These are phyloP conservation scores for Hymenoscyphus repandus DNA, from an alignment of 2,329 filamentous ascomycete genomes.

Conservation along the genomic window DNA sequence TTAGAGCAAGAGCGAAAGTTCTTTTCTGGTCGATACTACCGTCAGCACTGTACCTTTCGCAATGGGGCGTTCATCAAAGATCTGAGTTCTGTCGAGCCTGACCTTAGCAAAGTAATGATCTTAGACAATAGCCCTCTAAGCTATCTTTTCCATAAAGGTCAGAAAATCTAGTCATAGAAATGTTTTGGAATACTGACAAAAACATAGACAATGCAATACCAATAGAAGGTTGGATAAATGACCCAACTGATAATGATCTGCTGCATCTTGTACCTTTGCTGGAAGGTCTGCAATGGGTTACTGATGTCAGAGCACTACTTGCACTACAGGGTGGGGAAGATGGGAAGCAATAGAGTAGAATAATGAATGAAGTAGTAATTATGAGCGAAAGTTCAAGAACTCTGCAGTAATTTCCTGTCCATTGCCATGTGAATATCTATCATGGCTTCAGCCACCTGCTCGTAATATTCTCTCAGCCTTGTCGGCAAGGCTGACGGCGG, in stretches of 20 bases:
- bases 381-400: no score
- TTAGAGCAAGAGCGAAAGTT: constrained; percentile 94
- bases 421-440: neutral
- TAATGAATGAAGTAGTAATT: constrained; percentile 6
- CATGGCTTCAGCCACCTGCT: neutral
- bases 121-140: constrained; percentile 97
- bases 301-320: constrained; percentile 86
- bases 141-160: constrained; percentile 98
- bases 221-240: constrained; percentile 98
- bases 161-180: constrained; percentile 27
- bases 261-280: constrained; percentile 88
- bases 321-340: constrained; percentile 84
- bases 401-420: no score
- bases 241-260: constrained; percentile 93
- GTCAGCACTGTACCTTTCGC: constrained; percentile 93
- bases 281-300: constrained; percentile 93
- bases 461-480: neutral
- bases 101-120: constrained; percentile 97
- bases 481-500: no score
- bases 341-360: constrained; percentile 41
- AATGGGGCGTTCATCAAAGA: constrained; percentile 99
- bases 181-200: constrained; percentile 1
- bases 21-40: constrained; percentile 89
- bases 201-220: constrained; percentile 90
- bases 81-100: constrained; percentile 89